A percentile compares a stretch with the other conserved stretches of the same genome.
These are phyloP conservation scores for Xylaria sp. DNA, from an alignment of 495 filamentous ascomycete species.

Conservation along the genomic window DNA sequence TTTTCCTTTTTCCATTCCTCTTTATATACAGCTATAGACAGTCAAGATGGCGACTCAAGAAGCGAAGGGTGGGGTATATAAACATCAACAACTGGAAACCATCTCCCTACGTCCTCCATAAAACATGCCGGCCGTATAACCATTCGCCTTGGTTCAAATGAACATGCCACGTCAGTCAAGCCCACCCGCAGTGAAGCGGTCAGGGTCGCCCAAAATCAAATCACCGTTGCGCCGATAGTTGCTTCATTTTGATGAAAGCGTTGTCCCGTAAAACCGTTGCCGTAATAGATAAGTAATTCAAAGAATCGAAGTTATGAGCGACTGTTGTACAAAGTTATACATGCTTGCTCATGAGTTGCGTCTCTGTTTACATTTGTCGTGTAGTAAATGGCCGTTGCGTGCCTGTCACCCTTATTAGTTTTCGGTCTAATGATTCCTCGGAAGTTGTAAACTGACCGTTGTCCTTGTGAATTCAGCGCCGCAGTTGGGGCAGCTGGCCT, in stretches of 20 bases:
- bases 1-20: conserved; percentile 15
- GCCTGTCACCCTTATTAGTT: conserved; percentile 50
- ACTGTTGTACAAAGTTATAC: conserved; percentile 23
- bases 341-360: conserved; percentile 48
- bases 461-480: conserved; percentile 91
- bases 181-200: background rate
- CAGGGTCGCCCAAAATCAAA: conserved; percentile 9
- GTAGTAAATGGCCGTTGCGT: conserved; percentile 83
- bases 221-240: conserved; percentile 23
- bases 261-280: conserved; percentile 23
- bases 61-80: conserved; percentile 32
- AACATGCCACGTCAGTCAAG: conserved; percentile 17
- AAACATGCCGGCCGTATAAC: conserved; percentile 14
- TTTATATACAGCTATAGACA: conserved; percentile 24
- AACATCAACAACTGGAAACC: conserved; percentile 13
- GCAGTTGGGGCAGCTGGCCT: conserved; percentile 85
- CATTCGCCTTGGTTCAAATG: conserved; percentile 21
- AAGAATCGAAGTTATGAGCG: conserved; percentile 6
- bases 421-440: background rate
- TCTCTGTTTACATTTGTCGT: conserved; percentile 86
- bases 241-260: conserved; percentile 21
- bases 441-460: conserved; percentile 52
- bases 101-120: conserved; percentile 2
- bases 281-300: conserved; percentile 5
- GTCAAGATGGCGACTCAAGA: conserved; percentile 15